Evolutionary conservation across 768 basidiomycete genomes (phyloP).

Genomic region (Leucocoprinus leucothites): DNA sequence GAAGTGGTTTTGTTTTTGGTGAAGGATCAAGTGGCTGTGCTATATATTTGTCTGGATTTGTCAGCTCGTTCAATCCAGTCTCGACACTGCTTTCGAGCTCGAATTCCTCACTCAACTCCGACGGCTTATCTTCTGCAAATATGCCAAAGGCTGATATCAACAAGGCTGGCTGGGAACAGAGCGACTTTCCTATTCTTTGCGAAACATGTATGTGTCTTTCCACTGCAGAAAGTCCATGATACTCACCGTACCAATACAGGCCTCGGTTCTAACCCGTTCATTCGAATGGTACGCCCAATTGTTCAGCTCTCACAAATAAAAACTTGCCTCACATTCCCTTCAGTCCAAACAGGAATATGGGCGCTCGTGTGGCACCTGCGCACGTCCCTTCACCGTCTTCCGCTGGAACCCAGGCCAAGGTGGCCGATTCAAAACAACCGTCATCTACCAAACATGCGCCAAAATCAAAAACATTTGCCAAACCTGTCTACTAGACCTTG

Average conservation of each 20-base stretch:
- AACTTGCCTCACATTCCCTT: slow-evolving; percentile 6
- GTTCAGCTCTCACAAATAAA: neutral
- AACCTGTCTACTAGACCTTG: slow-evolving; percentile 94
- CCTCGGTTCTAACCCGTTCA: slow-evolving; percentile 87
- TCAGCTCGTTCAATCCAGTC: neutral
- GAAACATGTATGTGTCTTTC: slow-evolving; percentile 70
- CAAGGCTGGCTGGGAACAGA: slow-evolving; percentile 93
- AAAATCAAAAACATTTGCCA: slow-evolving; percentile 98
- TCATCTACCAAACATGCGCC: slow-evolving; percentile 95
- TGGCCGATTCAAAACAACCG: slow-evolving; percentile 93
- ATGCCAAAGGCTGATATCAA: slow-evolving; percentile 86
- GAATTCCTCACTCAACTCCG: neutral
- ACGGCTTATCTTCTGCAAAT: neutral
- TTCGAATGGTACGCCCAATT: slow-evolving; percentile 74
- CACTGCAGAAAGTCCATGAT: slow-evolving; percentile 8
- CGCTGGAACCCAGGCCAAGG: slow-evolving; percentile 97
- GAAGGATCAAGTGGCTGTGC: slow-evolving; percentile 7
- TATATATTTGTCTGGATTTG: neutral
- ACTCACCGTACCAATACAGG: slow-evolving; percentile 37
- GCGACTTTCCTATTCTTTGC: slow-evolving; percentile 91
- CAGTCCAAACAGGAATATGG: slow-evolving; percentile 98
- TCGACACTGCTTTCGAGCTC: neutral
- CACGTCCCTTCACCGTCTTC: slow-evolving; percentile 94
- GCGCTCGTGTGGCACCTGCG: slow-evolving; percentile 95
- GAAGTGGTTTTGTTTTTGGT: neutral